phyloP scores from a whole-genome alignment of 305 asterid genomes.

The Solanum hybrid region DNA sequence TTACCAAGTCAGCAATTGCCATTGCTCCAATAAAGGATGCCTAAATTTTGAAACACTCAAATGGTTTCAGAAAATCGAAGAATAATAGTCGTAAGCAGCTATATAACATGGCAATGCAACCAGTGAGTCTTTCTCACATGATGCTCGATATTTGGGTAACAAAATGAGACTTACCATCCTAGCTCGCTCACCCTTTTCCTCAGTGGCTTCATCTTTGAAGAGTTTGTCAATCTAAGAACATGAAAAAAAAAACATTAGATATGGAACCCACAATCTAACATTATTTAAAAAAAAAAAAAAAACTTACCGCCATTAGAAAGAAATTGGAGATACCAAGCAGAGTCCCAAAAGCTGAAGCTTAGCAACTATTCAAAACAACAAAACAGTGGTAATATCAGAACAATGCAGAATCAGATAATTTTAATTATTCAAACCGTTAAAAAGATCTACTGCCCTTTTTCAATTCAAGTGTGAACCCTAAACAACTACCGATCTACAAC shows the following conservation, averaged over 20 bases:
- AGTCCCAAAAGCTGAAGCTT: background rate
- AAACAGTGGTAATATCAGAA: background rate
- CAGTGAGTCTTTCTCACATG: background rate
- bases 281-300: background rate
- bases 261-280: background rate
- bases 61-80: background rate
- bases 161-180: constrained; percentile 60
- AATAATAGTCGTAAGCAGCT: background rate
- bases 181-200: constrained; percentile 95
- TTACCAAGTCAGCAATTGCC: constrained; percentile 92
- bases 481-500: background rate
- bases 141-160: background rate
- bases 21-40: constrained; percentile 91
- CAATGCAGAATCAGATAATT: background rate
- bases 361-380: background rate
- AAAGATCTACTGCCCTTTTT: background rate
- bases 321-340: background rate
- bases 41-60: constrained; percentile 9
- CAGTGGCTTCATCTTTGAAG: constrained; percentile 90
- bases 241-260: background rate
- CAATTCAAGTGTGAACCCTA: background rate
- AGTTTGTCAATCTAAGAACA: constrained; percentile 42
- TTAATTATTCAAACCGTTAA: background rate
- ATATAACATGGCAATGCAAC: background rate
- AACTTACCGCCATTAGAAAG: background rate